A percentile compares a stretch with the other conserved stretches of the same genome.
phyloP scores from a whole-genome alignment of 495 filamentous ascomycete species.

The Aspergillus egyptiacus region DNA sequence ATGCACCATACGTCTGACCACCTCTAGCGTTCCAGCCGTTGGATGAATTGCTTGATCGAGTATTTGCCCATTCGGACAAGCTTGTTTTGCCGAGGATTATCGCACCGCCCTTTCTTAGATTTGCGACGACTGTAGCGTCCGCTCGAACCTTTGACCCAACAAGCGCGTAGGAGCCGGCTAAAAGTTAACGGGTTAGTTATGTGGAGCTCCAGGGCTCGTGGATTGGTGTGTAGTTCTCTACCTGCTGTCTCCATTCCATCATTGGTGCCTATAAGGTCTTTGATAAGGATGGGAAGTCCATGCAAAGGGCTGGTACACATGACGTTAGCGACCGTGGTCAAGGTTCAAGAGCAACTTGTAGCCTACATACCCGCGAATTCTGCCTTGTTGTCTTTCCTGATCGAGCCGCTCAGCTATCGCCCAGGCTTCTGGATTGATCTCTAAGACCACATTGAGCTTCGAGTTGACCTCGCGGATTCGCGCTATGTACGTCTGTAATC shows the following conservation, averaged over 20 bases:
- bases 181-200: slow-evolving; percentile 2
- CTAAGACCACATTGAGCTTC: slow-evolving; percentile 45
- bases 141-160: slow-evolving; percentile 41
- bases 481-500: slow-evolving; percentile 41
- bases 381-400: slow-evolving; percentile 42
- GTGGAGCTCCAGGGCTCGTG: slow-evolving; percentile 16
- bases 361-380: slow-evolving; percentile 31
- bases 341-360: not conserved
- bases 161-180: slow-evolving; percentile 54
- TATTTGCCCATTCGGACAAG: slow-evolving; percentile 52
- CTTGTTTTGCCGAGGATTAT: slow-evolving; percentile 53
- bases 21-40: slow-evolving; percentile 53
- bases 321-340: not conserved
- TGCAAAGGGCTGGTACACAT: slow-evolving; percentile 45
- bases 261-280: slow-evolving; percentile 60
- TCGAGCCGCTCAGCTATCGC: slow-evolving; percentile 48
- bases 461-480: slow-evolving; percentile 51
- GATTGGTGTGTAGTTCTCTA: slow-evolving; percentile 14
- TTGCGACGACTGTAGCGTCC: slow-evolving; percentile 42
- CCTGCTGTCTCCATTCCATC: slow-evolving; percentile 59
- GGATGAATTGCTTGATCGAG: slow-evolving; percentile 39
- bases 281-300: slow-evolving; percentile 63
- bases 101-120: slow-evolving; percentile 45
- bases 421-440: slow-evolving; percentile 53
- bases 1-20: slow-evolving; percentile 46